Base-by-base conservation (phyloP, 305 asterid genomes). In the Euphrasia arctica region DNA sequence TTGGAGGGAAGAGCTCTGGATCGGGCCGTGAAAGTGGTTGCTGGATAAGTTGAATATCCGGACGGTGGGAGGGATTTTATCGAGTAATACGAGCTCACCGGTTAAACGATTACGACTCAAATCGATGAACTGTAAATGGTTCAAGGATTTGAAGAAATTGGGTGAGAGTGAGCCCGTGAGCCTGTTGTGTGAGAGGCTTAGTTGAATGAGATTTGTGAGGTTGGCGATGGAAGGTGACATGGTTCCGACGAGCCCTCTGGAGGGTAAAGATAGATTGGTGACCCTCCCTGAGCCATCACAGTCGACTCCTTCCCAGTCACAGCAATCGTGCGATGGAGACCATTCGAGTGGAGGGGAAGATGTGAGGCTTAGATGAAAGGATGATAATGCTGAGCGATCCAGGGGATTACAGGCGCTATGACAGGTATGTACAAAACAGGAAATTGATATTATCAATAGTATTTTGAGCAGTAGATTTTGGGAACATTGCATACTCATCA, bases 231-330 rank as follows among this genome's bases (percentile, higher is more conserved):
- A 62, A 54, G 83, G 80, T 6, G 87, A 62, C 63, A 91, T 48
- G 64, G 11, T 76, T 14, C 96, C 96, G 0, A 31, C 52, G 12
- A 91, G 85, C 65, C 91, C 88, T 59, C 85, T 67, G 1, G 89
- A 81, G 1, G 98, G 95, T 4, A 91, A 83, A 78, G 60, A 75
- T 7, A 91, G 79, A 22, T 58, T 34, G 60, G 50, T 74, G 2
- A 91, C 95, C 31, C 87, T 69, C 10, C 78, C 92, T 5, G 74
- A 59, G 54, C 32, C 71, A 51, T 91, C 95, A 71, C 98, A 91
- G 4, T 49, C 63, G 2, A 91, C 57, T 4, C 96, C 98, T 60
- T 91, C 96, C 98, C 98, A 87, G 43, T 11, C 55, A 75, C 98
- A 91, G 78, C 98, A 91, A 65, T 91, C 95, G 34, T n/a, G 13